Percentiles rank a stretch among this genome's conserved stretches.
These are phyloP conservation scores for Dothideomycetidae sp. DNA, from an alignment of 2,329 filamentous ascomycete genomes.

Conservation along the genomic window DNA sequence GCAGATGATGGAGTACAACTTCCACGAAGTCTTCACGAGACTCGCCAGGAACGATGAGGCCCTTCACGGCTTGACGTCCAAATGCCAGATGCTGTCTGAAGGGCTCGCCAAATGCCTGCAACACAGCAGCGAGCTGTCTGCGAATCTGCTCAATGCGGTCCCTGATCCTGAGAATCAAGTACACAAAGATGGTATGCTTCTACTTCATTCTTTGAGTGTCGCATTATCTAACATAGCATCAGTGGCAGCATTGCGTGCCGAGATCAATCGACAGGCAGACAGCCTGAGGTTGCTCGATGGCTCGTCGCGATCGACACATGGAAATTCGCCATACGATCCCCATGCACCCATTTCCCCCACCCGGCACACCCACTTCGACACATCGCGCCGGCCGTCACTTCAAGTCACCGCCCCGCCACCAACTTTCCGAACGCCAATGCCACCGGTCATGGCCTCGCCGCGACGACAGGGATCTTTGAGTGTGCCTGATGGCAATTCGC, in stretches of 20 bases:
- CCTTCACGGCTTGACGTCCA: slow-evolving; percentile 62
- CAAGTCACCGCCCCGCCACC: slow-evolving; percentile 46
- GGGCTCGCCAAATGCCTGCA: slow-evolving; percentile 57
- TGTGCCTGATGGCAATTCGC: slow-evolving; percentile 47
- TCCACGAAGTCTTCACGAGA: slow-evolving; percentile 66
- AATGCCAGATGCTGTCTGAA: slow-evolving; percentile 70
- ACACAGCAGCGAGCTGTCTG: slow-evolving; percentile 74
- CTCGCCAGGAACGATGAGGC: slow-evolving; percentile 73
- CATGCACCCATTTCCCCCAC: slow-evolving; percentile 13
- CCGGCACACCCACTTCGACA: slow-evolving; percentile 46
- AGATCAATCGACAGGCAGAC: slow-evolving; percentile 48
- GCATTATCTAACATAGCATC: neutral
- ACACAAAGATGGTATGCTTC: slow-evolving; percentile 63
- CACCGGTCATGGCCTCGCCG: slow-evolving; percentile 66
- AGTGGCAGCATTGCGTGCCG: slow-evolving; percentile 46
- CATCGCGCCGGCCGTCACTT: slow-evolving; percentile 58
- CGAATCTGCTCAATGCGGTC: slow-evolving; percentile 57
- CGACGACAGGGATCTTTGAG: slow-evolving; percentile 81
- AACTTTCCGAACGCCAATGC: slow-evolving; percentile 63
- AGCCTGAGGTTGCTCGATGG: slow-evolving; percentile 42
- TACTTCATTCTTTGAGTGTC: slow-evolving; percentile 12
- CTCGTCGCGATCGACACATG: slow-evolving; percentile 49
- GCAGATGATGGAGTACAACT: slow-evolving; percentile 59
- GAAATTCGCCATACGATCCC: slow-evolving; percentile 41
- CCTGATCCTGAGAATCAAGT: slow-evolving; percentile 62